These are phyloP conservation scores for Ustilago sp. DNA, from an alignment of 1,284 basidiomycete genomes.

Conservation along the genomic window DNA sequence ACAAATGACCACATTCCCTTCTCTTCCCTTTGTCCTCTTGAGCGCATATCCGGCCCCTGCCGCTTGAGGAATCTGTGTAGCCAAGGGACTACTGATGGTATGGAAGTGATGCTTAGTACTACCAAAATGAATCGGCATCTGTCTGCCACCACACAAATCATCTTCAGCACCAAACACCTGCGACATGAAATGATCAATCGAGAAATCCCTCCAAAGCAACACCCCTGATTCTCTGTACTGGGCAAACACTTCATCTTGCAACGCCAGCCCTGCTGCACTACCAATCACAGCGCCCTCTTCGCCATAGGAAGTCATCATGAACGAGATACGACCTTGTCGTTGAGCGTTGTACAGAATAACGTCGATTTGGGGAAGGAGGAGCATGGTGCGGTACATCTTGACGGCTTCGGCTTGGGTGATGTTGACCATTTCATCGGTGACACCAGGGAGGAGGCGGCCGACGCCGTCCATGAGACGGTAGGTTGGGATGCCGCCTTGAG, in stretches of 20 bases:
- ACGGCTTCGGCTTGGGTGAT: constrained; percentile 54
- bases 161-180: constrained; percentile 63
- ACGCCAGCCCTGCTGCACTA: constrained; percentile 83
- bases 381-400: constrained; percentile 60
- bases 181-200: constrained; percentile 54
- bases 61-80: constrained; percentile 94
- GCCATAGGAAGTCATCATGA: constrained; percentile 82
- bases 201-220: constrained; percentile 86
- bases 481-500: constrained; percentile 61
- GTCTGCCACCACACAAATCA: constrained; percentile 56
- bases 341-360: constrained; percentile 90
- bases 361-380: constrained; percentile 82
- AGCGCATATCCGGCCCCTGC: constrained; percentile 92
- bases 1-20: constrained; percentile 78
- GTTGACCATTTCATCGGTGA: constrained; percentile 54
- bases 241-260: constrained; percentile 78
- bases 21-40: constrained; percentile 79
- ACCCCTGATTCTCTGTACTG: constrained; percentile 81
- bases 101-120: constrained; percentile 87
- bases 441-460: constrained; percentile 55
- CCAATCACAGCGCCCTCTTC: constrained; percentile 93
- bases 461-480: constrained; percentile 58
- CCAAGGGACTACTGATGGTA: constrained; percentile 92
- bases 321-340: constrained; percentile 91
- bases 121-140: constrained; percentile 78